phyloP scores from a whole-genome alignment of 371 early-diverging fungal species.

The Mortierella sp. region DNA sequence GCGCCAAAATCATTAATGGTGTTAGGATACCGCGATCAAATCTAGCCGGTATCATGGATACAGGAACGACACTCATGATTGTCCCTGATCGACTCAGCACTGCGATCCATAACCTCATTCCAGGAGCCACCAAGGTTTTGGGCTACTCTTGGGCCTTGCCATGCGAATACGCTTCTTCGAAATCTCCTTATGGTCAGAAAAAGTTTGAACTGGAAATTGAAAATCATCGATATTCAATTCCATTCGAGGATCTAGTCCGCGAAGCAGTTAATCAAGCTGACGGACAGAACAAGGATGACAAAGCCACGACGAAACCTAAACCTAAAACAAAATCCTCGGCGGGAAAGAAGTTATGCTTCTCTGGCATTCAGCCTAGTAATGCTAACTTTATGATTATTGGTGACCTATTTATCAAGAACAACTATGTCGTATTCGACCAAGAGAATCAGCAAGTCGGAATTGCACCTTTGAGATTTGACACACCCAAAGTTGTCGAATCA shows the following conservation, averaged over 20 bases:
- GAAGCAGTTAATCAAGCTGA: constrained; percentile 26
- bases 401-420: constrained; percentile 65
- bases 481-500: background rate
- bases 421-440: constrained; percentile 66
- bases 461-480: constrained; percentile 54
- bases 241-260: constrained; percentile 60
- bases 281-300: background rate
- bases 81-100: constrained; percentile 59
- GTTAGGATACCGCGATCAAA: background rate
- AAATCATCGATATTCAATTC: constrained; percentile 59
- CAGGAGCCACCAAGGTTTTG: constrained; percentile 39
- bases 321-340: no score
- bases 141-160: constrained; percentile 57
- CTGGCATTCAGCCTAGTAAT: constrained; percentile 38
- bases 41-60: constrained; percentile 68
- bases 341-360: constrained; percentile 23
- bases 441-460: constrained; percentile 62
- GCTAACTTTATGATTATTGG: constrained; percentile 61
- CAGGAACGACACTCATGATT: constrained; percentile 74
- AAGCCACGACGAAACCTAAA: background rate
- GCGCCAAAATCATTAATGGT: background rate
- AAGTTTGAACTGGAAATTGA: constrained; percentile 58
- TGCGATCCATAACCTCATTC: constrained; percentile 58
- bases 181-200: constrained; percentile 31
- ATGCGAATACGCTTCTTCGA: constrained; percentile 48